Percentiles rank a stretch among this genome's conserved stretches.
These are phyloP conservation scores for Lachancea kluyveri DNA, from an alignment of 805 yeast species.

Conservation along the genomic window DNA sequence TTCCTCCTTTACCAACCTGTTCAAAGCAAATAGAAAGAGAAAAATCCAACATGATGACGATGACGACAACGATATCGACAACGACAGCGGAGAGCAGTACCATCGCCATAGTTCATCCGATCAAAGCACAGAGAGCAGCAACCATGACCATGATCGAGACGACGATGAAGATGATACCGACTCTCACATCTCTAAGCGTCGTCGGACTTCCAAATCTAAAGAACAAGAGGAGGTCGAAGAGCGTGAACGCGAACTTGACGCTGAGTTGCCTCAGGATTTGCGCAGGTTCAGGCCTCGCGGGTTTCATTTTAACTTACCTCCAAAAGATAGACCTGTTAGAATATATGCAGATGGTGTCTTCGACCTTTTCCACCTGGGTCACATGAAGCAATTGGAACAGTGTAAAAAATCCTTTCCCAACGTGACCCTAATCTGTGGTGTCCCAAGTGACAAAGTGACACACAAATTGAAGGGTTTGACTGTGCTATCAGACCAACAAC, in stretches of 20 bases:
- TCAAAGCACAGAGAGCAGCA: slow-evolving; percentile 2
- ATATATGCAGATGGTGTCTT: slow-evolving; percentile 99
- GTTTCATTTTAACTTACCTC: slow-evolving; percentile 73
- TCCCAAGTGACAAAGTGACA: slow-evolving; percentile 85
- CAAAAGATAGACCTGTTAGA: slow-evolving; percentile 77
- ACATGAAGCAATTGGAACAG: slow-evolving; percentile 96
- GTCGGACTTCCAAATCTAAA: slow-evolving; percentile 2
- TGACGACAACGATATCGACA: slow-evolving; percentile 32
- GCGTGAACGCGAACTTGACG: slow-evolving; percentile 57
- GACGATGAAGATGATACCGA: slow-evolving; percentile 7
- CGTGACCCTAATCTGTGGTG: slow-evolving; percentile 81
- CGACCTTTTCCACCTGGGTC: slow-evolving; percentile 94
- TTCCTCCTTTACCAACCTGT: slow-evolving; percentile 29
- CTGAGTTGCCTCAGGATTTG: slow-evolving; percentile 57
- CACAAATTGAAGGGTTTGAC: slow-evolving; percentile 92
- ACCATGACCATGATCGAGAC: slow-evolving; percentile 6
- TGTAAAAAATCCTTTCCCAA: slow-evolving; percentile 88
- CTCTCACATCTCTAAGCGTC: slow-evolving; percentile 1
- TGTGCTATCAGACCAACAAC: slow-evolving; percentile 79
- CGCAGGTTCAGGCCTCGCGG: slow-evolving; percentile 79
- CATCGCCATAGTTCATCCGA: slow-evolving; percentile 5
- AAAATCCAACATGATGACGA: slow-evolving; percentile 20
- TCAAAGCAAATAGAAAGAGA: slow-evolving; percentile 25
- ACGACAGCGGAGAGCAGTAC: slow-evolving; percentile 19
- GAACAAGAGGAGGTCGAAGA: slow-evolving; percentile 17